phyloP scores from a whole-genome alignment of 495 filamentous ascomycete species.

The Acidiella bohemica region DNA sequence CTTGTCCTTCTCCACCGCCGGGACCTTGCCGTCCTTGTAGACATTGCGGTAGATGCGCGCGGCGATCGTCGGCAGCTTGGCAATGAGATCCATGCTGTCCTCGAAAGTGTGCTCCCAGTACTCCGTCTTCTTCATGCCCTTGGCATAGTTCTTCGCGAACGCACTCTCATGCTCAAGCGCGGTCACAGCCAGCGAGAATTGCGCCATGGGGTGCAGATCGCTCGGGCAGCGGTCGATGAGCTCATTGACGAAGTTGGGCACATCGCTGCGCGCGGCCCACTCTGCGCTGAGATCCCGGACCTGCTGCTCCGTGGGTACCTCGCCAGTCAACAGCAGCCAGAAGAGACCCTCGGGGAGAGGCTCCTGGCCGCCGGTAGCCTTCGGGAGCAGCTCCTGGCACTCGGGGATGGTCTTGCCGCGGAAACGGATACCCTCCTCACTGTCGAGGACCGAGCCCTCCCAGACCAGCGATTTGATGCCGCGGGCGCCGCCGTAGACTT shows the following conservation, averaged over 20 bases:
- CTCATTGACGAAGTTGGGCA: conserved; percentile 96
- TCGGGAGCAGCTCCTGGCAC: conserved; percentile 92
- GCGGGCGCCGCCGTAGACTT: conserved; percentile 97
- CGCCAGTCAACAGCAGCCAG: conserved; percentile 96
- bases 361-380: conserved; percentile 88
- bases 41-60: conserved; percentile 98
- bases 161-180: conserved; percentile 96
- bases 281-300: conserved; percentile 94
- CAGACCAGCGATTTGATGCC: conserved; percentile 97
- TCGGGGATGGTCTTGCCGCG: conserved; percentile 96
- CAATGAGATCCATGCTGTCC: conserved; percentile 99
- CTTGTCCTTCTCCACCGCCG: conserved; percentile 89
- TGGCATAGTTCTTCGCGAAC: conserved; percentile 95
- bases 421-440: conserved; percentile 98
- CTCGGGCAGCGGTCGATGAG: conserved; percentile 97
- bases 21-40: conserved; percentile 98
- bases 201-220: conserved; percentile 98
- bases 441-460: conserved; percentile 97
- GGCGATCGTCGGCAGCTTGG: conserved; percentile 97
- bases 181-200: conserved; percentile 95
- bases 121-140: conserved; percentile 95
- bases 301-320: conserved; percentile 93
- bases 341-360: conserved; percentile 98
- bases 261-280: conserved; percentile 91
- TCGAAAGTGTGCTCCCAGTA: conserved; percentile 99